Evolutionary conservation across 2,329 filamentous ascomycete species (phyloP).

Genomic region (Stachybotrys chlorohalonatus): DNA sequence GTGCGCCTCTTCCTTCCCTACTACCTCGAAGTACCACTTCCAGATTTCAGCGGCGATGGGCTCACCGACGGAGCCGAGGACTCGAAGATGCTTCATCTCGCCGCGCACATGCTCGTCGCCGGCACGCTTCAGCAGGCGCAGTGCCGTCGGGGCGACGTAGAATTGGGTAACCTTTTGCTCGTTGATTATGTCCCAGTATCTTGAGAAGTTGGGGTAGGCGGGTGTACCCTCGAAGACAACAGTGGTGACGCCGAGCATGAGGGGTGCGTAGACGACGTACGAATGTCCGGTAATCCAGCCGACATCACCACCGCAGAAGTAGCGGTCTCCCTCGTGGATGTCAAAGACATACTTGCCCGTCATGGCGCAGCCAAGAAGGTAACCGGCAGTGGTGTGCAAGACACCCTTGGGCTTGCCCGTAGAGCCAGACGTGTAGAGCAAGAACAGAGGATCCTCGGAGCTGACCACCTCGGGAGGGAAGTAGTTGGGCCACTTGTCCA

Average conservation of each 20-base stretch:
- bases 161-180: slow-evolving; percentile 95
- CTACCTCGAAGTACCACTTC: slow-evolving; percentile 98
- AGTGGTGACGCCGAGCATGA: slow-evolving; percentile 85
- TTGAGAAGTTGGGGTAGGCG: slow-evolving; percentile 93
- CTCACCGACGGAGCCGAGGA: slow-evolving; percentile 92
- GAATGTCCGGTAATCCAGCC: slow-evolving; percentile 99
- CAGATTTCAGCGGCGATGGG: slow-evolving; percentile 96
- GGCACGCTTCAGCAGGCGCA: slow-evolving; percentile 89
- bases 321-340: slow-evolving; percentile 85
- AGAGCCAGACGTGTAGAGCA: slow-evolving; percentile 95
- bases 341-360: slow-evolving; percentile 99
- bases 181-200: slow-evolving; percentile 98
- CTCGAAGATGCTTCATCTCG: slow-evolving; percentile 79
- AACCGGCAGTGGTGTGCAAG: slow-evolving; percentile 94
- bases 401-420: slow-evolving; percentile 99
- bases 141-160: slow-evolving; percentile 92
- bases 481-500: slow-evolving; percentile 92
- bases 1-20: slow-evolving; percentile 89
- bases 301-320: slow-evolving; percentile 97
- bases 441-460: slow-evolving; percentile 92
- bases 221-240: slow-evolving; percentile 98
- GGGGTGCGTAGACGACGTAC: slow-evolving; percentile 93
- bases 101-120: slow-evolving; percentile 87
- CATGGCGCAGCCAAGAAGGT: slow-evolving; percentile 83
- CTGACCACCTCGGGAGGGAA: slow-evolving; percentile 81